Conservation (phyloP, 306 rosid species). For the Medicago arabica region DNA sequence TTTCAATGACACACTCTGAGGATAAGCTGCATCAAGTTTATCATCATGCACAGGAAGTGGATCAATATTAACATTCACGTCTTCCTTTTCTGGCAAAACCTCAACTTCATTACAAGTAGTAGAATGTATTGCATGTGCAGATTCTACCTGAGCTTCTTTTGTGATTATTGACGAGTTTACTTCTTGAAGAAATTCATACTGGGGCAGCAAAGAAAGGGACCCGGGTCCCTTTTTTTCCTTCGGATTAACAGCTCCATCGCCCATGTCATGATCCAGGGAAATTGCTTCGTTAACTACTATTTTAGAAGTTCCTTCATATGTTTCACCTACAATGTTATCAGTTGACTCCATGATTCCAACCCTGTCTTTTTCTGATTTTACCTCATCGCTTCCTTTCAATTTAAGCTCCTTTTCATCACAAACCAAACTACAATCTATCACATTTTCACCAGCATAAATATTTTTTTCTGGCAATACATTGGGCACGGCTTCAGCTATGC, state of each 20-base stretch:
- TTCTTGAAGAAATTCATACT: conserved; percentile 41
- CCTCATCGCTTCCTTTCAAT: conserved; percentile 41
- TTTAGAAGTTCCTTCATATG: too few species aligned
- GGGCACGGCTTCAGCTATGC: conserved; percentile 44
- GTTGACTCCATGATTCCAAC: conserved; percentile 42
- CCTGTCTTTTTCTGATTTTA: conserved; percentile 25
- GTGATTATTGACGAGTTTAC: conserved; percentile 46
- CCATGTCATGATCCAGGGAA: neutral
- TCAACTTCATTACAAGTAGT: conserved; percentile 41
- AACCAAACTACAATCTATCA: conserved; percentile 37
- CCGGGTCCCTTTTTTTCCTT: conserved; percentile 41
- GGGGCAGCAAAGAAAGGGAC: conserved; percentile 42
- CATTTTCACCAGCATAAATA: conserved; percentile 41
- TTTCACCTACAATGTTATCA: conserved; percentile 43
- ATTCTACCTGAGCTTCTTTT: conserved; percentile 44
- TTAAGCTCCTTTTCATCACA: conserved; percentile 36
- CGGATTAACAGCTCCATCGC: conserved; percentile 42
- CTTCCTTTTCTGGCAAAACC: conserved; percentile 47
- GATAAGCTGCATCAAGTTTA: conserved; percentile 44
- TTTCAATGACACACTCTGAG: conserved; percentile 39
- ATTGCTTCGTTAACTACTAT: too few species aligned
- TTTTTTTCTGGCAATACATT: conserved; percentile 46
- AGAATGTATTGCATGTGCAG: conserved; percentile 36
- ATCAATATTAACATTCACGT: conserved; percentile 45
- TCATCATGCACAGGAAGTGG: conserved; percentile 38